Evolutionary conservation across 805 yeast genomes (phyloP).

Genomic region (Maudiozyma turicensis): DNA sequence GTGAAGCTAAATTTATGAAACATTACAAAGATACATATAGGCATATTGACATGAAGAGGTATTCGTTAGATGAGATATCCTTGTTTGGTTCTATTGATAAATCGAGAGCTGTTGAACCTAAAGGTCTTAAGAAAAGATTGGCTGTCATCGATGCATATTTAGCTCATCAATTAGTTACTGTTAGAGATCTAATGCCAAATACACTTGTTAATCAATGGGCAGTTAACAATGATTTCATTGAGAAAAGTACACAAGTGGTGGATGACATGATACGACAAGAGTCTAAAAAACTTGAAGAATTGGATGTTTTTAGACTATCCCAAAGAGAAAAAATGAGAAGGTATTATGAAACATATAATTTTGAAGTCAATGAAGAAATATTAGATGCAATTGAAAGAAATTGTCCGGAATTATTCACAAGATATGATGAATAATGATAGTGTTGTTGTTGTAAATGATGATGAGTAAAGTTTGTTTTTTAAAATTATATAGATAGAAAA

Average conservation of each 20-base stretch:
- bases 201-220: conserved; percentile 32
- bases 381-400: conserved; percentile 14
- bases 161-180: conserved; percentile 29
- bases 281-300: conserved; percentile 34
- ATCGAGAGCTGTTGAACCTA: background rate
- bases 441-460: too few species aligned
- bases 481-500: too few species aligned
- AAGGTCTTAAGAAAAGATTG: conserved; percentile 11
- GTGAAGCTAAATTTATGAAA: background rate
- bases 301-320: conserved; percentile 32
- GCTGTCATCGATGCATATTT: conserved; percentile 23
- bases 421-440: background rate
- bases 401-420: background rate
- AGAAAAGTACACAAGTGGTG: conserved; percentile 23
- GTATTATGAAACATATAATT: conserved; percentile 35
- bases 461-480: too few species aligned
- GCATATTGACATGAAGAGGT: conserved; percentile 8
- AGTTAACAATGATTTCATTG: conserved; percentile 28
- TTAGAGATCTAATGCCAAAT: conserved; percentile 29
- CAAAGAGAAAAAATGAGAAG: too few species aligned
- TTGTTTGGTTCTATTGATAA: conserved; percentile 2
- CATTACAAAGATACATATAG: background rate
- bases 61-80: conserved; percentile 11
- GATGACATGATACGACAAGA: conserved; percentile 30
- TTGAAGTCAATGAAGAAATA: conserved; percentile 43